Conservation (phyloP, 2,329 filamentous ascomycete genomes). For the Colletotrichum viniferum region DNA sequence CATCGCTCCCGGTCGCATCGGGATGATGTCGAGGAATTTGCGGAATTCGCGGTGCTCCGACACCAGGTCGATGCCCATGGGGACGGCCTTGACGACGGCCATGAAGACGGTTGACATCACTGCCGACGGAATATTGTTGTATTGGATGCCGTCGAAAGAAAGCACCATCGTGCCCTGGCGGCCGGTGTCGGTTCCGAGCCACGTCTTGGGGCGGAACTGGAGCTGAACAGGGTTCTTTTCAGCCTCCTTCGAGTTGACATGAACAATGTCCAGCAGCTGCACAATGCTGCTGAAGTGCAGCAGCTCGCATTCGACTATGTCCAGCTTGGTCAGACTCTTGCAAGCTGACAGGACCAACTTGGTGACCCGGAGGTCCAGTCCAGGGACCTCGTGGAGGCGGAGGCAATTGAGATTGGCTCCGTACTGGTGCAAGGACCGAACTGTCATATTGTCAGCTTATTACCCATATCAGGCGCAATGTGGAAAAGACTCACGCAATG, state of each 20-base stretch:
- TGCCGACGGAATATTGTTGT: neutral
- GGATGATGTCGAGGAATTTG: constrained; percentile 9
- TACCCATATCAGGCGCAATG: neutral
- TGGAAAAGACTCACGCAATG: neutral
- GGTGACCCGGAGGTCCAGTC: constrained; percentile 25
- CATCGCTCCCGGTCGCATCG: constrained; percentile 9
- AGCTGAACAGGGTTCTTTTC: constrained; percentile 22
- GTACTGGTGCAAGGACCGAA: neutral
- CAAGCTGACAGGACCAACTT: constrained; percentile 21
- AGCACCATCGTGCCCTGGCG: constrained; percentile 6
- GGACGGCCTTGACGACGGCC: constrained; percentile 6
- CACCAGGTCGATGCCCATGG: constrained; percentile 12
- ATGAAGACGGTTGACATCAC: constrained; percentile 1
- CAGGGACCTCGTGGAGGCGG: constrained; percentile 27
- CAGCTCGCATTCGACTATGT: constrained; percentile 33
- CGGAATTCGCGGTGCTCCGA: neutral
- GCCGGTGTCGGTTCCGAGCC: neutral
- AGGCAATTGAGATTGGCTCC: constrained; percentile 25
- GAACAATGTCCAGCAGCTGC: constrained; percentile 23
- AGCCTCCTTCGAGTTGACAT: constrained; percentile 16
- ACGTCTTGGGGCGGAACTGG: constrained; percentile 11
- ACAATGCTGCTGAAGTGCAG: constrained; percentile 27
- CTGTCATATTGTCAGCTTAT: neutral
- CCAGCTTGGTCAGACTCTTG: constrained; percentile 25
- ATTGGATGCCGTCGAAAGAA: neutral